A percentile compares a stretch with the other conserved stretches of the same genome.
phyloP scores from a whole-genome alignment of 306 rosid genomes.

The Quercus glauca region DNA sequence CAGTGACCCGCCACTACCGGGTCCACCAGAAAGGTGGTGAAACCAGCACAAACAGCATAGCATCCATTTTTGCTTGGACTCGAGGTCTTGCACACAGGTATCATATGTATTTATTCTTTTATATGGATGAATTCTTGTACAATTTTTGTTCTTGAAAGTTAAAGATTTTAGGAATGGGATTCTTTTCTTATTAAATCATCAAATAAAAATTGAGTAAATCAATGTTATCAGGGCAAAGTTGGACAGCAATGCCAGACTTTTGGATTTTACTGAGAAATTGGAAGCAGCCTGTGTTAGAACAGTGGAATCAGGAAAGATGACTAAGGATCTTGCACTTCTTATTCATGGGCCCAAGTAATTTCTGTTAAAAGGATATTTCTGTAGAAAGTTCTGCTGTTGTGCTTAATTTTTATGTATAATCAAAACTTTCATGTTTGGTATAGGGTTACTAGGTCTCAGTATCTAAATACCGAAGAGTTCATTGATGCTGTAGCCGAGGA shows the following conservation, averaged over 20 bases:
- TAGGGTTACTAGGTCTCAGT: constrained; percentile 72
- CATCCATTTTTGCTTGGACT: constrained; percentile 99
- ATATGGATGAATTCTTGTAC: not conserved
- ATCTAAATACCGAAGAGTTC: constrained; percentile 91
- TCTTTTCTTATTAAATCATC: not conserved
- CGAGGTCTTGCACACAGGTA: constrained; percentile 98
- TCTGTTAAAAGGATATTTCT: not conserved
- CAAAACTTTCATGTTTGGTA: not conserved
- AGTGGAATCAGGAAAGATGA: constrained; percentile 97
- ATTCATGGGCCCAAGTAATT: constrained; percentile 83
- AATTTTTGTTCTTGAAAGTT: not conserved
- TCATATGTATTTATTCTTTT: not conserved
- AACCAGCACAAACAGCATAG: constrained; percentile 99
- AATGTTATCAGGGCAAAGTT: constrained; percentile 67
- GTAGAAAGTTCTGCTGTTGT: not conserved
- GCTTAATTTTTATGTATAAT: constrained; percentile 8
- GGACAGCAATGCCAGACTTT: constrained; percentile 68
- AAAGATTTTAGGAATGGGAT: not conserved
- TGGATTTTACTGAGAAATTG: constrained; percentile 74
- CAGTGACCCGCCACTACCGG: constrained; percentile 92
- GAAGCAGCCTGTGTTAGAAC: constrained; percentile 79
- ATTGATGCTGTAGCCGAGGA: constrained; percentile 85
- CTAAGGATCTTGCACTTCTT: constrained; percentile 98
- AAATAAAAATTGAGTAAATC: not conserved
- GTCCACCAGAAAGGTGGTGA: constrained; percentile 99